Conservation (phyloP, 1,284 basidiomycete species). For the Irpex rosettiformis region DNA sequence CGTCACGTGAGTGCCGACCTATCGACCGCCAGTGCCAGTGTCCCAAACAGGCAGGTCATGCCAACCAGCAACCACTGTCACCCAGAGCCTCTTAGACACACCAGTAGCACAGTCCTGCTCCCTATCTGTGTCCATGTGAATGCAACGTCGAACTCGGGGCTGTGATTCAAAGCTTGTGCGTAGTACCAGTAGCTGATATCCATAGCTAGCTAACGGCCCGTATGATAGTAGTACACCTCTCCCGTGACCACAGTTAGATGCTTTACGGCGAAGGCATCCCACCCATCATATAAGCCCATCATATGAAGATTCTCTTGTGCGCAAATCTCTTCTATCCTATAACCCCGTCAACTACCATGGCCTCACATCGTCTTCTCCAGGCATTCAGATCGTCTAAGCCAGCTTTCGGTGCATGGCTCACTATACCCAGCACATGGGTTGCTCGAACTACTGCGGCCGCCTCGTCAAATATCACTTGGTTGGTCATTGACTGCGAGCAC, state of each 20-base stretch:
- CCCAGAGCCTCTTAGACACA: background rate
- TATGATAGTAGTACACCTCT: background rate
- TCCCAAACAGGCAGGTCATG: background rate
- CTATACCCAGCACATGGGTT: constrained; percentile 49
- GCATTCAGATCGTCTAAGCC: constrained; percentile 29
- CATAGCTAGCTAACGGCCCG: too few relatives aligned
- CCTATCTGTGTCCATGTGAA: background rate
- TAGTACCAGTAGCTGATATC: too few relatives aligned
- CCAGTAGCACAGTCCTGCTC: too few relatives aligned
- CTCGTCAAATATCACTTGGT: constrained; percentile 55
- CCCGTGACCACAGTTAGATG: background rate
- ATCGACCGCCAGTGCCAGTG: background rate
- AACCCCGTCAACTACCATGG: constrained; percentile 12
- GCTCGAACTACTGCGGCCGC: constrained; percentile 54
- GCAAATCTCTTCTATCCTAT: background rate
- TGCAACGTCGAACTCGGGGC: too few relatives aligned
- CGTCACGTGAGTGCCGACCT: background rate
- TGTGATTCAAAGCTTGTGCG: too few relatives aligned
- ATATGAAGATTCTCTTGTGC: background rate
- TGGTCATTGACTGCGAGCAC: constrained; percentile 65
- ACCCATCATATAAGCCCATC: background rate
- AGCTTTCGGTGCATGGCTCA: constrained; percentile 73
- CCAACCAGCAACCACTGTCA: background rate
- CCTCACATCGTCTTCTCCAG: constrained; percentile 27
- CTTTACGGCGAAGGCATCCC: background rate